These are phyloP conservation scores for Solanum habrochaites DNA, from an alignment of 257 asterid species.

Conservation along the genomic window DNA sequence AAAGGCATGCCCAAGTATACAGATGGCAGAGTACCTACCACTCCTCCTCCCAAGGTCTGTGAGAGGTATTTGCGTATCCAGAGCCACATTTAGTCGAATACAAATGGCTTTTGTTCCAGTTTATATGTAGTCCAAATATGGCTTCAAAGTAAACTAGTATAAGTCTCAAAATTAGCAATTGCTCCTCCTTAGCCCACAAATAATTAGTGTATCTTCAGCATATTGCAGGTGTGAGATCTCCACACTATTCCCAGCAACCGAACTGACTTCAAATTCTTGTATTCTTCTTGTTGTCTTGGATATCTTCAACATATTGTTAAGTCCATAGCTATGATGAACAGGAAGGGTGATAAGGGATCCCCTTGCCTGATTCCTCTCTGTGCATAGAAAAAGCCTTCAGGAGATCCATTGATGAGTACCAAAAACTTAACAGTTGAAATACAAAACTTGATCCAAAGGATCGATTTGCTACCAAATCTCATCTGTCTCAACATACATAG, in stretches of 20 bases:
- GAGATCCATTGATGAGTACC: background rate
- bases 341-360: background rate
- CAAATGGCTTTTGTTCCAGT: too few relatives aligned
- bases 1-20: too few relatives aligned
- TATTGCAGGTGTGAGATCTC: background rate
- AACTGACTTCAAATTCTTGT: background rate
- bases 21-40: too few relatives aligned
- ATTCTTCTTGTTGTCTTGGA: background rate
- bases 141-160: too few relatives aligned
- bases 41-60: too few relatives aligned
- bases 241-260: background rate
- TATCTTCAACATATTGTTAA: background rate
- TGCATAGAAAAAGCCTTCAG: background rate
- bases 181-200: background rate
- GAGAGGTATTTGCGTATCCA: too few relatives aligned
- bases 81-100: too few relatives aligned
- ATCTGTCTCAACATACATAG: background rate
- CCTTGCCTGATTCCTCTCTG: background rate
- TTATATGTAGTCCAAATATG: too few relatives aligned
- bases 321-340: background rate
- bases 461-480: background rate
- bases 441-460: background rate
- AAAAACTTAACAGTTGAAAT: background rate
- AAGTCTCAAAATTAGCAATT: background rate
- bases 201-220: background rate